Percentiles rank a stretch among this genome's conserved stretches.
Evolutionary conservation across 805 yeast species (phyloP).

Genomic region (Teunomyces gatunensis): DNA sequence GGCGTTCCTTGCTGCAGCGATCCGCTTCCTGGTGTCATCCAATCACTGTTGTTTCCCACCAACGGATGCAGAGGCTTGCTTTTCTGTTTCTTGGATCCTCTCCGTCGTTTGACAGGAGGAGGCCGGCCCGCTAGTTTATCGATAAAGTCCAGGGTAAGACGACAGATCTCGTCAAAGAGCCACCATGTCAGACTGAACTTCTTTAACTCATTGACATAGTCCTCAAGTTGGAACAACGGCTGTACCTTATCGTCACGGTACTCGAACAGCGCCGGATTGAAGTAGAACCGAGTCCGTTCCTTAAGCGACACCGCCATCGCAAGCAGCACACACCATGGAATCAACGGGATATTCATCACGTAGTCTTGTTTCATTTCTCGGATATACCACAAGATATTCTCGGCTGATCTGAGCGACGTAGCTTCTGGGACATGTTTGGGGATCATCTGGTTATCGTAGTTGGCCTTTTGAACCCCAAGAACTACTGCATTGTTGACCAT

Average conservation of each 20-base stretch:
- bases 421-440: slow-evolving; percentile 22
- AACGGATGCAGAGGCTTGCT: not conserved
- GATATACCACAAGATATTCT: slow-evolving; percentile 26
- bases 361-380: slow-evolving; percentile 16
- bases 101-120: not conserved
- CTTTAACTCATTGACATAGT: slow-evolving; percentile 18
- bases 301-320: slow-evolving; percentile 26
- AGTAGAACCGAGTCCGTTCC: slow-evolving; percentile 12
- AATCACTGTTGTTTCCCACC: not conserved
- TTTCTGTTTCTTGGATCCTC: slow-evolving; percentile 1
- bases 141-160: slow-evolving; percentile 19
- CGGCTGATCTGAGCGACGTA: slow-evolving; percentile 21
- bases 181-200: slow-evolving; percentile 23
- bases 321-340: slow-evolving; percentile 25
- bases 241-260: not conserved
- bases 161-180: slow-evolving; percentile 27
- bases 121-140: slow-evolving; percentile 9
- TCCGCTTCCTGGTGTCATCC: not conserved
- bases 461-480: slow-evolving; percentile 24
- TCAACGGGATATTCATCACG: slow-evolving; percentile 22
- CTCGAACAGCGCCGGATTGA: not conserved
- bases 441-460: slow-evolving; percentile 21
- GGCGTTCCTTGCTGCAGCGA: not conserved
- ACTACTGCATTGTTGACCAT: slow-evolving; percentile 27
- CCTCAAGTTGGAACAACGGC: slow-evolving; percentile 14